Conservation (phyloP, 2,329 filamentous ascomycete genomes). For the Metarhizium guizhouense region DNA sequence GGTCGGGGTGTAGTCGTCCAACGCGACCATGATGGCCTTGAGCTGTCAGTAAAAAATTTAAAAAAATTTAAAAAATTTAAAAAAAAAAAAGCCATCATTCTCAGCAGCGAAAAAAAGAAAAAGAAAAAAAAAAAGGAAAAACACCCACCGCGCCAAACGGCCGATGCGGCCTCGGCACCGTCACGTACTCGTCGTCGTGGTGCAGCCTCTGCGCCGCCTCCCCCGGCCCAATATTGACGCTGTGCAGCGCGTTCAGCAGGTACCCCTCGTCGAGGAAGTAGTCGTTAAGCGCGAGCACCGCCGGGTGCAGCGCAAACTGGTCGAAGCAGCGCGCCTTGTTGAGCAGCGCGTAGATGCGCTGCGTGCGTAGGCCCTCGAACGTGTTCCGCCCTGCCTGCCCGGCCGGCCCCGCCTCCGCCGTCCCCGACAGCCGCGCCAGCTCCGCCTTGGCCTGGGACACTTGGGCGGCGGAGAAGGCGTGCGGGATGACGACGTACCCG, state of each 20-base stretch:
- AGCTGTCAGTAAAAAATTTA: too few species aligned
- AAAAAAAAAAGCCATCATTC: too few species aligned
- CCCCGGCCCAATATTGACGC: slow-evolving; percentile 29
- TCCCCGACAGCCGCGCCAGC: slow-evolving; percentile 13
- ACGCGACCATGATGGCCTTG: not conserved
- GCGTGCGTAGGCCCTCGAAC: slow-evolving; percentile 28
- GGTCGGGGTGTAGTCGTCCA: slow-evolving; percentile 15
- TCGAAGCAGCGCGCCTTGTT: slow-evolving; percentile 29
- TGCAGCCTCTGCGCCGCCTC: slow-evolving; percentile 27
- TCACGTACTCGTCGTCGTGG: slow-evolving; percentile 21
- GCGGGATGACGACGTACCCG: slow-evolving; percentile 25
- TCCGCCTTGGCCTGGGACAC: slow-evolving; percentile 16
- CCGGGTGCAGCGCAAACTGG: slow-evolving; percentile 23
- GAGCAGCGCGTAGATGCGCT: slow-evolving; percentile 27
- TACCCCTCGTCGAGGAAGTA: slow-evolving; percentile 29
- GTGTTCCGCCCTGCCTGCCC: slow-evolving; percentile 21
- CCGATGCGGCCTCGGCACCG: slow-evolving; percentile 22
- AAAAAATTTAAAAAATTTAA: too few species aligned
- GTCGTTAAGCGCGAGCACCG: slow-evolving; percentile 28
- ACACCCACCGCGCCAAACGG: slow-evolving; percentile 21
- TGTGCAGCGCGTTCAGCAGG: slow-evolving; percentile 25
- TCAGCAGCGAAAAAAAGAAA: too few species aligned
- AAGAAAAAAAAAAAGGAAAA: too few species aligned
- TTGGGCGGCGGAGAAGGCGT: slow-evolving; percentile 21
- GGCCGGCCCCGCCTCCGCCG: slow-evolving; percentile 14